Evolutionary conservation across 306 rosid species (phyloP).

Genomic region (Trifolium repens): DNA sequence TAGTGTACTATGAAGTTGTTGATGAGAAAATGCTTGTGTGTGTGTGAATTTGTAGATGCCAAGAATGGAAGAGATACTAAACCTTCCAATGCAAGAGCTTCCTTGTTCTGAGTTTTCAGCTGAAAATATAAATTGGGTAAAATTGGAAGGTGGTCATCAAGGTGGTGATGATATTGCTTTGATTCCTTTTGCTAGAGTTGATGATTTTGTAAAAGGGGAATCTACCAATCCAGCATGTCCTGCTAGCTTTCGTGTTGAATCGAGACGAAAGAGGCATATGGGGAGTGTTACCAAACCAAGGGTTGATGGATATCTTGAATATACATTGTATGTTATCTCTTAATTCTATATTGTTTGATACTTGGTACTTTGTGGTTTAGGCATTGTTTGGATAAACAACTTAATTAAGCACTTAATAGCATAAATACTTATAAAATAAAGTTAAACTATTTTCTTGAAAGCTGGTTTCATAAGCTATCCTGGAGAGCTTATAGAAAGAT

Average conservation of each 20-base stretch:
- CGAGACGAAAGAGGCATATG: slow-evolving; percentile 68
- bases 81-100: slow-evolving; percentile 81
- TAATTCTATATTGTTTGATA: background rate
- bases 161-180: slow-evolving; percentile 84
- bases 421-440: background rate
- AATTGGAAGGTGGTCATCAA: slow-evolving; percentile 82
- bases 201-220: slow-evolving; percentile 82
- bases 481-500: background rate
- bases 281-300: slow-evolving; percentile 77
- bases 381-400: background rate
- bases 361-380: background rate
- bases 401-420: background rate
- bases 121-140: slow-evolving; percentile 67
- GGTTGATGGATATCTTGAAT: slow-evolving; percentile 86
- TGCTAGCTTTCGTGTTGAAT: slow-evolving; percentile 74
- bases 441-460: no score
- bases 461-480: background rate
- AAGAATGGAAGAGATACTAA: slow-evolving; percentile 83
- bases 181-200: slow-evolving; percentile 74
- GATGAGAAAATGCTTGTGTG: background rate
- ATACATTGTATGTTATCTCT: slow-evolving; percentile 60
- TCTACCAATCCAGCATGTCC: slow-evolving; percentile 71
- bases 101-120: slow-evolving; percentile 66
- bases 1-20: background rate
- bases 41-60: slow-evolving; percentile 57